phyloP scores from a whole-genome alignment of 1,284 basidiomycete genomes.

The Malassezia restricta region DNA sequence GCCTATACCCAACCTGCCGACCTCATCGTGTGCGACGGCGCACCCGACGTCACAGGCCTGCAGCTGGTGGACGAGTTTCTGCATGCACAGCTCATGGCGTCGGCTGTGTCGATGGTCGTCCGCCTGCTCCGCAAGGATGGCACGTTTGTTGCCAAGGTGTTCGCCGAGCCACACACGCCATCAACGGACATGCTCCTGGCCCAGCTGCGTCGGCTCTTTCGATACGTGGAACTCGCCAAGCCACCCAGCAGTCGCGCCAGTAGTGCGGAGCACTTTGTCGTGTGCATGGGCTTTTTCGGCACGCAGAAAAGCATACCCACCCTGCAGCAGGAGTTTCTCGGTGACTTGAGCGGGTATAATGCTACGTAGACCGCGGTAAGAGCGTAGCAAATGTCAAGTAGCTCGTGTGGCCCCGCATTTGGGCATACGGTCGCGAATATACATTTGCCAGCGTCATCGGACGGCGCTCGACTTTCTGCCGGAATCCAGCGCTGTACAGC shows the following conservation, averaged over 20 bases:
- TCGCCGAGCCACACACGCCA: constrained; percentile 33
- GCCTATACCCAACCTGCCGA: constrained; percentile 29
- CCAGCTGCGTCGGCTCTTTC: constrained; percentile 48
- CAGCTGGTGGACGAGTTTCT: constrained; percentile 54
- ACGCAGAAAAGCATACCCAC: neutral
- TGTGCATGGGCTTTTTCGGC: constrained; percentile 49
- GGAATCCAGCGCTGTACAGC: constrained; percentile 12
- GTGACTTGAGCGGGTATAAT: constrained; percentile 17
- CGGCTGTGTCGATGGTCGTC: constrained; percentile 52
- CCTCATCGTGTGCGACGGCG: constrained; percentile 54
- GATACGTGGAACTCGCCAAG: constrained; percentile 46
- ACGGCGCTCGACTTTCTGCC: constrained; percentile 8
- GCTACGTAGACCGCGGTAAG: constrained; percentile 20
- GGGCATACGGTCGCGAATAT: constrained; percentile 12
- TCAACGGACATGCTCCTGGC: constrained; percentile 20
- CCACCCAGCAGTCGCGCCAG: constrained; percentile 39
- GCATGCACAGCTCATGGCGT: constrained; percentile 52
- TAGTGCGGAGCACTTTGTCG: constrained; percentile 51
- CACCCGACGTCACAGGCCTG: constrained; percentile 54
- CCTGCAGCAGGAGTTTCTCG: constrained; percentile 5
- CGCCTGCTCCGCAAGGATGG: constrained; percentile 51
- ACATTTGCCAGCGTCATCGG: constrained; percentile 3
- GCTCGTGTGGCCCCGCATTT: constrained; percentile 43
- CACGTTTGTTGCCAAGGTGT: constrained; percentile 54
- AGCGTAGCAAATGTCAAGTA: constrained; percentile 44